These are phyloP conservation scores for Magnolia changhungtana DNA, from an alignment of 164 flowering plant species.

Conservation along the genomic window DNA sequence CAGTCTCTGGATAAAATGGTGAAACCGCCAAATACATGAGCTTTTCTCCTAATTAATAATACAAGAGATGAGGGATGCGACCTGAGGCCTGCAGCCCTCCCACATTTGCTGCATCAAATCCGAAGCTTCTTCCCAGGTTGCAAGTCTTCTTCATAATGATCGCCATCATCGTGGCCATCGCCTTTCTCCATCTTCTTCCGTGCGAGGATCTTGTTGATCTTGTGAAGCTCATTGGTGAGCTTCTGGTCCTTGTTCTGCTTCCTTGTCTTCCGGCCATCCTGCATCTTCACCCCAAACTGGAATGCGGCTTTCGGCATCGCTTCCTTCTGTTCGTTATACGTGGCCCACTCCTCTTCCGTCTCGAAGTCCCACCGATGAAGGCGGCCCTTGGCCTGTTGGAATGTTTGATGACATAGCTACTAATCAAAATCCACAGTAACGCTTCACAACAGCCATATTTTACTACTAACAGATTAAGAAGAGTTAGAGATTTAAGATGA, in stretches of 20 bases:
- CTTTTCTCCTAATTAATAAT: too few species aligned
- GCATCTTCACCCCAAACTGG: constrained; percentile 99
- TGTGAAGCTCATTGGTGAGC: constrained; percentile 83
- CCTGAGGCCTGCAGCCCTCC: not conserved
- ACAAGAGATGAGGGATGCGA: too few species aligned
- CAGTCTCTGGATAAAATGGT: too few species aligned
- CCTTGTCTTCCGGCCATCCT: constrained; percentile 92
- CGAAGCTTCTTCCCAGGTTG: constrained; percentile 76
- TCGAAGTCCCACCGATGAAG: constrained; percentile 99
- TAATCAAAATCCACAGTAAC: not conserved
- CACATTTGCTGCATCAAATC: constrained; percentile 26
- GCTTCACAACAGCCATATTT: too few species aligned
- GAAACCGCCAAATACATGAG: too few species aligned
- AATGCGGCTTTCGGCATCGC: constrained; percentile 99
- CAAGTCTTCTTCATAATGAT: constrained; percentile 49
- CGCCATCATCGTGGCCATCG: constrained; percentile 35
- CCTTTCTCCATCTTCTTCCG: constrained; percentile 78
- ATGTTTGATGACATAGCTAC: not conserved
- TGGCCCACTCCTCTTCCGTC: constrained; percentile 98
- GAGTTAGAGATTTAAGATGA: too few species aligned
- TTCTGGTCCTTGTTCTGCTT: constrained; percentile 97
- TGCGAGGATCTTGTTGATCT: constrained; percentile 86
- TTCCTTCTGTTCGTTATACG: constrained; percentile 96
- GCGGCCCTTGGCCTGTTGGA: constrained; percentile 86
- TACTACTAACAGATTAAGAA: too few species aligned